A percentile compares a stretch with the other conserved stretches of the same genome.
Evolutionary conservation across 2,329 filamentous ascomycete genomes (phyloP).

Genomic region (Colletotrichum tamarilloi): DNA sequence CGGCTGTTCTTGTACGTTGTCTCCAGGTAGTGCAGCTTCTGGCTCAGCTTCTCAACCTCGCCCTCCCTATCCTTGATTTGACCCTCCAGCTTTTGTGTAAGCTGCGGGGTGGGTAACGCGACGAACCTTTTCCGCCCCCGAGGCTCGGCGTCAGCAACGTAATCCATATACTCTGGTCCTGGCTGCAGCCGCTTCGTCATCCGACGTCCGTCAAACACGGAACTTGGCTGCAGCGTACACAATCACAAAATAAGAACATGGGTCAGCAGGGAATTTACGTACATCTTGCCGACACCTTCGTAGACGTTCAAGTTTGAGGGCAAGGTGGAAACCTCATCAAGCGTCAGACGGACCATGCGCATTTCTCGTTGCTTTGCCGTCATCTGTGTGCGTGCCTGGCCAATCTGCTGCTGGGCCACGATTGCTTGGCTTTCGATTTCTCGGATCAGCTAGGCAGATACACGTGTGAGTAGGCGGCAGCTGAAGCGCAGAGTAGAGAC

Average conservation of each 20-base stretch:
- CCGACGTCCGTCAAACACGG: neutral
- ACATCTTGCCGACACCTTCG: slow-evolving; percentile 98
- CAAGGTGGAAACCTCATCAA: slow-evolving; percentile 82
- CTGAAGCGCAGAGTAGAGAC: neutral
- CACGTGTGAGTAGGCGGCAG: slow-evolving; percentile 20
- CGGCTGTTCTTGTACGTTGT: slow-evolving; percentile 95
- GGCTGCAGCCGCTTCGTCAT: neutral
- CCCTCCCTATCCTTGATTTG: slow-evolving; percentile 81
- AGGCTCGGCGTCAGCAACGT: slow-evolving; percentile 11
- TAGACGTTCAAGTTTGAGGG: slow-evolving; percentile 84
- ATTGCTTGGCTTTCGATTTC: slow-evolving; percentile 94
- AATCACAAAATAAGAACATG: neutral
- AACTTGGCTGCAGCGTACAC: neutral
- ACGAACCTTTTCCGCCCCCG: slow-evolving; percentile 78
- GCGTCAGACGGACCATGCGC: slow-evolving; percentile 88
- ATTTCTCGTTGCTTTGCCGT: slow-evolving; percentile 87
- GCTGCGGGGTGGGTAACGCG: slow-evolving; percentile 75
- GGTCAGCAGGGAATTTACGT: slow-evolving; percentile 46
- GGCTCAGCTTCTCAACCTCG: slow-evolving; percentile 84
- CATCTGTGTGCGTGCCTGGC: slow-evolving; percentile 86
- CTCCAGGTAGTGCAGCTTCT: slow-evolving; percentile 93
- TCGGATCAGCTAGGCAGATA: slow-evolving; percentile 75
- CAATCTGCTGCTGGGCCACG: slow-evolving; percentile 91
- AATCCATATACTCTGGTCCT: neutral
- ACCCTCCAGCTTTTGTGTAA: slow-evolving; percentile 79